Evolutionary conservation across 1,139 yeast species (phyloP).

Genomic region (Pichia sp.): DNA sequence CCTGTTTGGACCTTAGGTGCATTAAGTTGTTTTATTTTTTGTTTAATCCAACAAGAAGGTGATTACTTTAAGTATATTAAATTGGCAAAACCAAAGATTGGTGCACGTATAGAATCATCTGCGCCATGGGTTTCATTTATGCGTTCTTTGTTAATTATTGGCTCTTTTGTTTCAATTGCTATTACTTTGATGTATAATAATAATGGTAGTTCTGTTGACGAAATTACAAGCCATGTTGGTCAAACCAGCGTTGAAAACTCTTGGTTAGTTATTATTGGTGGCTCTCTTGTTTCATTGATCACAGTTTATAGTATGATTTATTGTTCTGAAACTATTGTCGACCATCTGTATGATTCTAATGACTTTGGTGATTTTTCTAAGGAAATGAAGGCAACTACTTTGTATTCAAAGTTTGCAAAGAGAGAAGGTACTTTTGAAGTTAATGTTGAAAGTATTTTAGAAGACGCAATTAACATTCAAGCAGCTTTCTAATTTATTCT

Average conservation of each 20-base stretch:
- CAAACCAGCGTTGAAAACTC: conserved; percentile 33
- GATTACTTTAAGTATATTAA: conserved; percentile 40
- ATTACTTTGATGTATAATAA: conserved; percentile 65
- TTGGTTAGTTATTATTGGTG: conserved; percentile 43
- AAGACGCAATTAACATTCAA: conserved; percentile 3
- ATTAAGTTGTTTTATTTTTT: conserved; percentile 55
- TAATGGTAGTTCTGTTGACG: conserved; percentile 25
- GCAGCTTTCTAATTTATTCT: not conserved
- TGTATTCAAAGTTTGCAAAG: conserved; percentile 2
- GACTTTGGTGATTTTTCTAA: conserved; percentile 2
- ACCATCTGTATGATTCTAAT: conserved; percentile 18
- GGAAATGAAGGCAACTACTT: conserved; percentile 7
- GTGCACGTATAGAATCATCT: conserved; percentile 58
- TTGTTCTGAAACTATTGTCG: conserved; percentile 23
- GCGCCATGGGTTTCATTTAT: conserved; percentile 76
- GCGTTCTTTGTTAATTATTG: conserved; percentile 63
- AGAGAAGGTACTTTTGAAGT: not conserved
- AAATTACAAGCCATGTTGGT: conserved; percentile 11
- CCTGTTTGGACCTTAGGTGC: conserved; percentile 93
- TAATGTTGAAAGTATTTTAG: conserved; percentile 2
- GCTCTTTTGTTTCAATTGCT: conserved; percentile 66
- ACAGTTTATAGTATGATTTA: conserved; percentile 15
- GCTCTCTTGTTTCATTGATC: conserved; percentile 46
- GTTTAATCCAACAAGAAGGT: conserved; percentile 42
- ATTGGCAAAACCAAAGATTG: conserved; percentile 43